Conservation (phyloP, 306 rosid genomes). For the Cyclanthera cordifolia region DNA sequence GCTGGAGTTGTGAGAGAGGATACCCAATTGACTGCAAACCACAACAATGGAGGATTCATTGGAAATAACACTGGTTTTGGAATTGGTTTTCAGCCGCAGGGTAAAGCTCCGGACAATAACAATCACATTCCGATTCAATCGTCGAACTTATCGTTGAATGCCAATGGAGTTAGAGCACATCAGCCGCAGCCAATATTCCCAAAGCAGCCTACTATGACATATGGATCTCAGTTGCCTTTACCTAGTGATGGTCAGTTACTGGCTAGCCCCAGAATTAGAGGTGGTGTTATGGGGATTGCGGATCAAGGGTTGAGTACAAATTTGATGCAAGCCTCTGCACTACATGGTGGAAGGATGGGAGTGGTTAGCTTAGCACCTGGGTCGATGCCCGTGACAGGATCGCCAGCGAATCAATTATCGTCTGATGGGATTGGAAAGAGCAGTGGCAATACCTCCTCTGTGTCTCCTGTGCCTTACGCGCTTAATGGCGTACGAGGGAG, state of each 20-base stretch:
- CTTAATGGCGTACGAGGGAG: slow-evolving; percentile 79
- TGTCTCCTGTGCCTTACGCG: slow-evolving; percentile 71
- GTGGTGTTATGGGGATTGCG: slow-evolving; percentile 56
- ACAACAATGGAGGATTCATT: slow-evolving; percentile 29
- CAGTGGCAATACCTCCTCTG: slow-evolving; percentile 73
- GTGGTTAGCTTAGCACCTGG: slow-evolving; percentile 57
- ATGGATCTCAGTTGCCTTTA: slow-evolving; percentile 47
- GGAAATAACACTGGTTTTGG: slow-evolving; percentile 34
- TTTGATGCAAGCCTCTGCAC: slow-evolving; percentile 32
- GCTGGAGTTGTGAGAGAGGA: slow-evolving; percentile 96
- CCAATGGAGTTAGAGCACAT: slow-evolving; percentile 63
- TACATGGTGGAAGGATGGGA: slow-evolving; percentile 69
- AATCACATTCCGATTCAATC: slow-evolving; percentile 37
- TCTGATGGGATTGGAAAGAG: slow-evolving; percentile 68
- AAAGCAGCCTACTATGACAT: slow-evolving; percentile 47
- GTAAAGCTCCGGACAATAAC: slow-evolving; percentile 25
- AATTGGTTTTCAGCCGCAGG: slow-evolving; percentile 45
- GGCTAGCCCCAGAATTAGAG: slow-evolving; percentile 51
- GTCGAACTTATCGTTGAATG: slow-evolving; percentile 61
- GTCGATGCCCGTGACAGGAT: slow-evolving; percentile 35
- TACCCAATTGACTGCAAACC: slow-evolving; percentile 29
- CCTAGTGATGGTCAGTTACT: slow-evolving; percentile 26
- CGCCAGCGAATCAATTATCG: slow-evolving; percentile 66
- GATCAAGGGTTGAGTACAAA: slow-evolving; percentile 45
- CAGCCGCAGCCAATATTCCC: slow-evolving; percentile 66